Base-by-base conservation (phyloP, 495 filamentous ascomycete species). In the Elasticomyces elasticus region DNA sequence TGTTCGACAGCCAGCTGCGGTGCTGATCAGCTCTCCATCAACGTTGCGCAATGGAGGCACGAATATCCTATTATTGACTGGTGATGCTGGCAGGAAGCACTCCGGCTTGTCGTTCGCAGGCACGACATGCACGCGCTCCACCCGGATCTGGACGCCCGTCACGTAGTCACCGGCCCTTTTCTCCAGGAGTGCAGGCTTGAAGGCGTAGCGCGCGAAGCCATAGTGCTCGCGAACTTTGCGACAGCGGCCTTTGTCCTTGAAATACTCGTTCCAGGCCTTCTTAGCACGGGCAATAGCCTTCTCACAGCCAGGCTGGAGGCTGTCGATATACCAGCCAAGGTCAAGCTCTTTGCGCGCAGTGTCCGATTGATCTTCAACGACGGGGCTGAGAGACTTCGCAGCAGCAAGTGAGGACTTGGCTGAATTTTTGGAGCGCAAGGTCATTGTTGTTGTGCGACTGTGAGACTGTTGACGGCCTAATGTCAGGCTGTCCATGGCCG, bases 101-200 rank as follows among this genome's bases (percentile, higher is more conserved):
- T 51, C 37, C 30, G 49, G 37, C n/a, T 38, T 44, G 11, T 52
- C 50, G 20, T 15, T 17, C 24, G 22, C 27, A 13, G 42, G 28
- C 22, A 37, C 28, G n/a, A 54, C 51, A 1, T 23, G 20, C n/a
- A 54, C 23, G 27, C 51, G 51, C 51, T 54, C 51, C n/a, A 54
- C 24, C 22, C 51, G 51, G 22, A 54, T 48, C 42, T 54, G 51
- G 3, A 25, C n/a, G 15, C 41, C 1, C 5, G 22, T 45, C 3
- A 31, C 30, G 19, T 35, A 25, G 43, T 38, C 42, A 11, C 15
- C 11, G 19, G 2, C 26, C 7, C 30, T 6, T n/a, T 22, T 24
- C n/a, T 9, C 22, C n/a, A 46, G n/a, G 23, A 25, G 25, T 3
- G 42, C 42, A 17, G 40, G 51, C 25, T 48, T 45, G 19, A 54